Percentiles rank a stretch among this genome's conserved stretches.
These are phyloP conservation scores for Triticum aestivum DNA, from an alignment of 176 grass and related monocot genomes.

Conservation along the genomic window DNA sequence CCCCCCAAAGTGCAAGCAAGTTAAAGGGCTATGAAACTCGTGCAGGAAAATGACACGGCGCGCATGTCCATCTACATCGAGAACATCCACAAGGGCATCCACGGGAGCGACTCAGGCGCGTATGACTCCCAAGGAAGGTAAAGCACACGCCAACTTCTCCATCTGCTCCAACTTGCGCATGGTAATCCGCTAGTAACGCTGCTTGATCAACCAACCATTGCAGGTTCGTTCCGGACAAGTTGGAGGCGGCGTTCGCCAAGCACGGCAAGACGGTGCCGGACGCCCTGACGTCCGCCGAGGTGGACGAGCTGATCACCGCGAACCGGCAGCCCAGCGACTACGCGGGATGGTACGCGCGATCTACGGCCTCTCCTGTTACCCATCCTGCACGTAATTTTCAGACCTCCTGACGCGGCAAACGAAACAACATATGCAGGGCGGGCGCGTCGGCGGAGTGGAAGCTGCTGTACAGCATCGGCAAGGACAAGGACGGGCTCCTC, in stretches of 20 bases:
- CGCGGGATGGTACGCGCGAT: constrained; percentile 43
- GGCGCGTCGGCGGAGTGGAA: constrained; percentile 60
- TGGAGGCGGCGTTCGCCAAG: constrained; percentile 71
- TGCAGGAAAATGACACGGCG: constrained; percentile 53
- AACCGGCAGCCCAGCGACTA: constrained; percentile 53
- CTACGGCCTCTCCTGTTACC: no score
- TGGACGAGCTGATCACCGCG: constrained; percentile 54
- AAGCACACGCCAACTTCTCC: neutral
- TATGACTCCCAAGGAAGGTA: constrained; percentile 83
- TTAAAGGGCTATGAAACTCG: neutral
- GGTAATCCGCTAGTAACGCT: neutral
- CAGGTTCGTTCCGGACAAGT: constrained; percentile 80
- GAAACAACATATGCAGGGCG: constrained; percentile 23
- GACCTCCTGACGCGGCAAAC: neutral
- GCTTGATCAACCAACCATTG: neutral
- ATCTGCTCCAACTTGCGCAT: neutral
- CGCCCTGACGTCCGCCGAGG: constrained; percentile 57
- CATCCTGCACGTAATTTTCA: no score
- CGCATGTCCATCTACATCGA: constrained; percentile 62
- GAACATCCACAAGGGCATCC: constrained; percentile 81
- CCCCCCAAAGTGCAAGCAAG: neutral
- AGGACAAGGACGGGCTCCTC: constrained; percentile 83
- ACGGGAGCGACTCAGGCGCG: constrained; percentile 65
- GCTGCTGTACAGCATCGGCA: constrained; percentile 46
- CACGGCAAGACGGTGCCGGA: constrained; percentile 51